A percentile compares a stretch with the other conserved stretches of the same genome.
These are phyloP conservation scores for Pharus latifolius DNA, from an alignment of 176 grass and related monocot genomes.

Conservation along the genomic window DNA sequence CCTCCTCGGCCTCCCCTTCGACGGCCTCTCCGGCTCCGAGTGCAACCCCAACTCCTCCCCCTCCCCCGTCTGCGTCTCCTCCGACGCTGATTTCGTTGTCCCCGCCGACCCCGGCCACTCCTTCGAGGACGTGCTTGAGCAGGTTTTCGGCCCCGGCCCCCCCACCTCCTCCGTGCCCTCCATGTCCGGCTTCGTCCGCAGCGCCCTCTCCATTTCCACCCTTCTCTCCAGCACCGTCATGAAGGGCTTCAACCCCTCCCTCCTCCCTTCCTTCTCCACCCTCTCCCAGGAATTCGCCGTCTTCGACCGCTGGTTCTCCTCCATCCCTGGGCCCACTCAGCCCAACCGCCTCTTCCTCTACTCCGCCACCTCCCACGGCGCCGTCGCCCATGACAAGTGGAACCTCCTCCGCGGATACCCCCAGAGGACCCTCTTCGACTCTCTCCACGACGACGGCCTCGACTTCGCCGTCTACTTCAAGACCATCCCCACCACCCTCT, in stretches of 20 bases:
- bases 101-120: conserved; percentile 76
- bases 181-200: conserved; percentile 87
- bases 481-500: conserved; percentile 73
- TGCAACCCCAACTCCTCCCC: conserved; percentile 39
- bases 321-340: conserved; percentile 72
- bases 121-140: conserved; percentile 85
- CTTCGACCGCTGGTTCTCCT: conserved; percentile 98
- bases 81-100: conserved; percentile 62
- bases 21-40: conserved; percentile 70
- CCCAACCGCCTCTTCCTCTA: conserved; percentile 93
- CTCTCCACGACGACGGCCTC: conserved; percentile 43
- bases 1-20: conserved; percentile 53
- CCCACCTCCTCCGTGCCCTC: conserved; percentile 2
- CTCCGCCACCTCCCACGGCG: conserved; percentile 86
- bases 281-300: conserved; percentile 68
- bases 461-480: conserved; percentile 72
- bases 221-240: conserved; percentile 53
- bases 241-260: conserved; percentile 70
- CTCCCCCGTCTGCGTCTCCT: conserved; percentile 53
- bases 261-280: conserved; percentile 52
- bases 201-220: conserved; percentile 50
- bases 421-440: conserved; percentile 90
- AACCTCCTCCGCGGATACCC: conserved; percentile 72
- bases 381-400: conserved; percentile 59
- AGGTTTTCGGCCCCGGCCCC: conserved; percentile 38